These are phyloP conservation scores for Pinus tabuliformis DNA, from an alignment of 75 land plant species.

Conservation along the genomic window DNA sequence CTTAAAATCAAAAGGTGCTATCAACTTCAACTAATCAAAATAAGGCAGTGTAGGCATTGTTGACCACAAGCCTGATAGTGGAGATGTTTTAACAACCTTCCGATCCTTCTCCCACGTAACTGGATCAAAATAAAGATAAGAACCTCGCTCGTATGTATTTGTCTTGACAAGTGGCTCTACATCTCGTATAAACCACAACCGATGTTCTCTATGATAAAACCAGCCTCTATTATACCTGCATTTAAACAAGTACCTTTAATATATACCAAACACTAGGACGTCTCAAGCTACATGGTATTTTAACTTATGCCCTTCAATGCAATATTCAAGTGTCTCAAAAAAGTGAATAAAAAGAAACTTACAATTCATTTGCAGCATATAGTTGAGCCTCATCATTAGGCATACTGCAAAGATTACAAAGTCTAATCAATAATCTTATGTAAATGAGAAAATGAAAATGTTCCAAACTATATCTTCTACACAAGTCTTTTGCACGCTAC, in stretches of 20 bases:
- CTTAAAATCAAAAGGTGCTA: neutral
- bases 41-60: neutral
- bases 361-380: constrained; percentile 95
- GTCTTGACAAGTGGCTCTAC: constrained; percentile 71
- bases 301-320: neutral
- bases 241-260: neutral
- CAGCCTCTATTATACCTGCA: constrained; percentile 70
- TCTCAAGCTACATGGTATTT: neutral
- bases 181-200: constrained; percentile 67
- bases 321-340: neutral
- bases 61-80: neutral
- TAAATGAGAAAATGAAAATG: neutral
- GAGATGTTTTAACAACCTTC: constrained; percentile 45
- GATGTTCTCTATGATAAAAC: constrained; percentile 78
- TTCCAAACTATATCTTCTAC: neutral
- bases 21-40: neutral
- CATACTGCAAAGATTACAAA: constrained; percentile 64
- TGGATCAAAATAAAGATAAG: constrained; percentile 78
- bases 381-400: constrained; percentile 96
- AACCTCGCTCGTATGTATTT: constrained; percentile 70
- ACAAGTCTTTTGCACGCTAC: neutral
- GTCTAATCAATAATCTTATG: neutral
- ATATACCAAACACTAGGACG: neutral
- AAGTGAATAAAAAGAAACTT: constrained; percentile 24
- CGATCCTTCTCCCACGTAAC: constrained; percentile 60